Evolutionary conservation across 2,329 filamentous ascomycete species (phyloP).

Genomic region (Calonectria montana): DNA sequence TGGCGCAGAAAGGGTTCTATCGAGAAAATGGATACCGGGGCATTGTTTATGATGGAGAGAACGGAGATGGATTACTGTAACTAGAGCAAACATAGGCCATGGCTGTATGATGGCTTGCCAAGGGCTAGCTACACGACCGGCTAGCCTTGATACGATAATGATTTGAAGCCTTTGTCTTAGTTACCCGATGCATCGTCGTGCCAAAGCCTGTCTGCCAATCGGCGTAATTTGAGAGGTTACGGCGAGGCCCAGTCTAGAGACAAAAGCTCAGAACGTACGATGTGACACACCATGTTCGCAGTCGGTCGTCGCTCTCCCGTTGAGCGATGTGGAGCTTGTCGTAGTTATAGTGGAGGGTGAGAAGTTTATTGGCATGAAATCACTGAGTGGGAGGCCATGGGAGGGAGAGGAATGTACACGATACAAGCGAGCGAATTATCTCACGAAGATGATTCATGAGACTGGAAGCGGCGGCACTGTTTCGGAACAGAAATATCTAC

Average conservation of each 20-base stretch:
- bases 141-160: conserved; percentile 26
- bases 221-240: neutral
- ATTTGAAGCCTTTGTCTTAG: conserved; percentile 24
- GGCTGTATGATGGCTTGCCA: conserved; percentile 16
- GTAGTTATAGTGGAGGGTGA: neutral
- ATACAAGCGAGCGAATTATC: neutral
- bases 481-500: no score
- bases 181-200: neutral
- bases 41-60: conserved; percentile 20
- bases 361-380: neutral
- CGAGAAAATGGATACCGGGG: conserved; percentile 33
- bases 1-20: conserved; percentile 24
- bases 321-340: conserved; percentile 4
- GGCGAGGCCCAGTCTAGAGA: neutral
- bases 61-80: conserved; percentile 19
- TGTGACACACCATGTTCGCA: neutral
- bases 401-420: neutral
- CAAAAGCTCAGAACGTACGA: neutral
- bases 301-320: neutral
- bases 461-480: neutral
- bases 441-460: no score
- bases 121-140: conserved; percentile 5
- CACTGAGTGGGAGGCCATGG: neutral
- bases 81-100: conserved; percentile 14
- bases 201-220: neutral